Conservation (phyloP, 345 rosid genomes). For the Barbarea vulgaris region DNA sequence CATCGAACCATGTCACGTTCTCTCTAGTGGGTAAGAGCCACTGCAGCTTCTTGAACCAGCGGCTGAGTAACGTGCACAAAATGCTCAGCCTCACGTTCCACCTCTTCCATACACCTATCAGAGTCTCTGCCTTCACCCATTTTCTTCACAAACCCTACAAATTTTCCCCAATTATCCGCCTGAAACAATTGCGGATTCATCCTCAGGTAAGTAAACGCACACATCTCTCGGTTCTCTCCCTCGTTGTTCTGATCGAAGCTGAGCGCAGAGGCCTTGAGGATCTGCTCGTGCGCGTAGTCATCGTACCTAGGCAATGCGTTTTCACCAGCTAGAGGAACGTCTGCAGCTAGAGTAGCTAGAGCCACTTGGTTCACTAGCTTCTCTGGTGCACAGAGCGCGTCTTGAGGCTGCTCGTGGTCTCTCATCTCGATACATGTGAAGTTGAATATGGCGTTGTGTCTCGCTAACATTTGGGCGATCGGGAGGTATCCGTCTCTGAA, state of each 20-base stretch:
- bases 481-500: slow-evolving; percentile 89
- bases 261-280: slow-evolving; percentile 65
- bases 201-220: slow-evolving; percentile 95
- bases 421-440: slow-evolving; percentile 98
- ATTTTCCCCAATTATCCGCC: slow-evolving; percentile 78
- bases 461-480: slow-evolving; percentile 86
- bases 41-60: slow-evolving; percentile 75
- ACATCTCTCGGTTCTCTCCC: slow-evolving; percentile 62
- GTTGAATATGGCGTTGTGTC: slow-evolving; percentile 85
- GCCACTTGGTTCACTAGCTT: slow-evolving; percentile 92
- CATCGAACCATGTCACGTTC: slow-evolving; percentile 9
- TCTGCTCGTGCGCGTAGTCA: slow-evolving; percentile 74
- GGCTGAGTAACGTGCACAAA: slow-evolving; percentile 79
- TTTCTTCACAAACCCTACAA: slow-evolving; percentile 89
- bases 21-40: slow-evolving; percentile 62
- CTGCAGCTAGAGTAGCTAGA: slow-evolving; percentile 65
- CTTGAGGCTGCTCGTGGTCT: slow-evolving; percentile 96
- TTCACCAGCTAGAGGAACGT: slow-evolving; percentile 87
- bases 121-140: slow-evolving; percentile 79
- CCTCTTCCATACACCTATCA: slow-evolving; percentile 66
- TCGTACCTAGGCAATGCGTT: slow-evolving; percentile 89
- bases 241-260: slow-evolving; percentile 45
- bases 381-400: slow-evolving; percentile 92
- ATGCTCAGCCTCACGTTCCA: slow-evolving; percentile 92
- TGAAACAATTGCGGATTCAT: slow-evolving; percentile 85